Evolutionary conservation across 257 asterid genomes (phyloP).

Genomic region (Penstemon newberryi): DNA sequence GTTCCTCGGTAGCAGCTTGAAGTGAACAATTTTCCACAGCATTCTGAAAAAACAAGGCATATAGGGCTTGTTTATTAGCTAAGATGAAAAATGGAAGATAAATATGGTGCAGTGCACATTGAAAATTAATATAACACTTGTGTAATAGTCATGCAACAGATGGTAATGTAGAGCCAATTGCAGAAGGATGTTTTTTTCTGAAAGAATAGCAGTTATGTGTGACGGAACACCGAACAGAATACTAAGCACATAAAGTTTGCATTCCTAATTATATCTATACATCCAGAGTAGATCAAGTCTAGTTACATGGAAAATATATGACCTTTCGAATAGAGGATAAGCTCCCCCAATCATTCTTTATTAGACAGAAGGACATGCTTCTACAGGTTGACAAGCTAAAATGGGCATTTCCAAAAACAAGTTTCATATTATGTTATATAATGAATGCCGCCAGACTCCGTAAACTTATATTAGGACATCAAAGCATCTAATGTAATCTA

Average conservation of each 20-base stretch:
- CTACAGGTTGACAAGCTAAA: neutral
- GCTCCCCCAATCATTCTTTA: neutral
- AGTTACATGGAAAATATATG: slow-evolving; percentile 9
- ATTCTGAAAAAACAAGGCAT: slow-evolving; percentile 49
- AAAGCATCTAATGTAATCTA: neutral
- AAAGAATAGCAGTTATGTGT: slow-evolving; percentile 11
- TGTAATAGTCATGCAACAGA: neutral
- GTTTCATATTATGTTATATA: neutral
- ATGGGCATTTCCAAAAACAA: slow-evolving; percentile 6
- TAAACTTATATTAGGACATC: neutral
- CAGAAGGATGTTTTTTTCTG: slow-evolving; percentile 9
- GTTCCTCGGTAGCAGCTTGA: slow-evolving; percentile 69
- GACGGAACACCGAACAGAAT: neutral
- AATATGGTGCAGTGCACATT: slow-evolving; percentile 15
- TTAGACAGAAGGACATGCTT: slow-evolving; percentile 6
- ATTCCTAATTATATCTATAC: neutral
- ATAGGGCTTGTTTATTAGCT: slow-evolving; percentile 8
- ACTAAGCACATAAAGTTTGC: slow-evolving; percentile 6
- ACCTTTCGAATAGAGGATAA: neutral
- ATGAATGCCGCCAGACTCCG: neutral
- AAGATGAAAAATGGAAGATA: slow-evolving; percentile 16
- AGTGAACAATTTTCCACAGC: slow-evolving; percentile 62
- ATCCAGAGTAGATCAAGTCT: neutral
- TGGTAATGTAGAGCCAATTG: slow-evolving; percentile 1
- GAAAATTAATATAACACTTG: neutral